Percentiles rank a stretch among this genome's conserved stretches.
Conservation (phyloP, 2,329 filamentous ascomycete species). For the Myrmaecium sp. region DNA sequence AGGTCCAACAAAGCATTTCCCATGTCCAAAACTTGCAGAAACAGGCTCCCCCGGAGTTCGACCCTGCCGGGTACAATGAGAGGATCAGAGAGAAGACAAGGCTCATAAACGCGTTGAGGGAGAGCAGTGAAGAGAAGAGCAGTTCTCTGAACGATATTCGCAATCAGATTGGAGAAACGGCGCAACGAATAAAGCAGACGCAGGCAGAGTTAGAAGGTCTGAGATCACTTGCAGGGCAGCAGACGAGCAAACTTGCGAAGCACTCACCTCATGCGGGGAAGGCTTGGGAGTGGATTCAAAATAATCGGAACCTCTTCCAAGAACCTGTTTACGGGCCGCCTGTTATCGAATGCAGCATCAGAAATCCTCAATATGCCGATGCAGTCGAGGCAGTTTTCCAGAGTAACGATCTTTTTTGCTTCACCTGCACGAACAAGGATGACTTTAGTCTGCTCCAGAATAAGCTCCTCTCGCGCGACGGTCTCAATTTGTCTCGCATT, state of each 20-base stretch:
- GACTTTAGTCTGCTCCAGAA: slow-evolving; percentile 62
- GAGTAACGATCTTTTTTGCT: slow-evolving; percentile 35
- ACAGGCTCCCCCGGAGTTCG: slow-evolving; percentile 48
- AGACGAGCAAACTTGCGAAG: slow-evolving; percentile 46
- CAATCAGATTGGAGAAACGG: slow-evolving; percentile 12
- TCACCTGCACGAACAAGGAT: slow-evolving; percentile 58
- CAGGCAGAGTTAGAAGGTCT: slow-evolving; percentile 39
- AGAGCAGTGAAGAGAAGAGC: slow-evolving; percentile 1
- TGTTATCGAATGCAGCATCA: slow-evolving; percentile 63
- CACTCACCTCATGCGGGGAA: slow-evolving; percentile 45
- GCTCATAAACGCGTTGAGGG: slow-evolving; percentile 10
- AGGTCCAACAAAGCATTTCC: slow-evolving; percentile 34
- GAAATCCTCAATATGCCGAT: slow-evolving; percentile 48
- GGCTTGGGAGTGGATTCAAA: slow-evolving; percentile 70
- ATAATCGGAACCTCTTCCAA: slow-evolving; percentile 52
- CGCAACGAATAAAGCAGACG: slow-evolving; percentile 20
- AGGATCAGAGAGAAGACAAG: slow-evolving; percentile 46
- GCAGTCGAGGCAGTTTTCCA: slow-evolving; percentile 41
- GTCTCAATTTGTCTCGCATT: slow-evolving; percentile 51
- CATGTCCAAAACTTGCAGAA: slow-evolving; percentile 46
- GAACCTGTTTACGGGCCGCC: slow-evolving; percentile 67
- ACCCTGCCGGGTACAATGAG: slow-evolving; percentile 52
- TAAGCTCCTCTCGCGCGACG: slow-evolving; percentile 37
- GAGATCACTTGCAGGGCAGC: slow-evolving; percentile 59
- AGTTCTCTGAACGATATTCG: too few relatives aligned